These are phyloP conservation scores for Linum tenue DNA, from an alignment of 345 rosid genomes.

Conservation along the genomic window DNA sequence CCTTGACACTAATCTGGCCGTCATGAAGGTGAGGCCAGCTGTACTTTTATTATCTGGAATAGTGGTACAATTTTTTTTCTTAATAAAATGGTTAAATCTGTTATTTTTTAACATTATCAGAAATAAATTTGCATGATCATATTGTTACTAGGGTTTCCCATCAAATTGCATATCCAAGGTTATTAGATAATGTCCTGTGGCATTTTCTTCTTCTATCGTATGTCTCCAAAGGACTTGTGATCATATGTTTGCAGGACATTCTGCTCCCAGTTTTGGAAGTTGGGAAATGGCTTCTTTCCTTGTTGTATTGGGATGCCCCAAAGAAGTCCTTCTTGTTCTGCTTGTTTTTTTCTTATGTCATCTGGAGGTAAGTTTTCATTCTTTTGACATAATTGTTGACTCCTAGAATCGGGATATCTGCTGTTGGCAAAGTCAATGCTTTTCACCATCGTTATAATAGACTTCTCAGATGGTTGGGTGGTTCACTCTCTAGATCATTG, in stretches of 20 bases:
- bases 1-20: constrained; percentile 88
- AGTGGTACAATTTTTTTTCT: no score
- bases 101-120: not conserved
- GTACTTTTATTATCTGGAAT: not conserved
- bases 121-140: not conserved
- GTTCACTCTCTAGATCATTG: no score
- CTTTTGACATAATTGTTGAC: constrained; percentile 1
- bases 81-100: no score
- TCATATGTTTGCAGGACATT: constrained; percentile 53
- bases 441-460: no score
- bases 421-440: no score
- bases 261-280: constrained; percentile 58
- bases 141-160: not conserved
- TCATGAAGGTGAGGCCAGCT: constrained; percentile 71
- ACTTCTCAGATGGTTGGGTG: no score
- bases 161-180: not conserved
- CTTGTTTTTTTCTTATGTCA: constrained; percentile 46
- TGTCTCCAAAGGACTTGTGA: not conserved
- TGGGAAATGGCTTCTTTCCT: constrained; percentile 46
- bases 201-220: not conserved
- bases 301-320: constrained; percentile 71
- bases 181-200: not conserved
- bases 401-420: not conserved
- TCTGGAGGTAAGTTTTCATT: constrained; percentile 45
- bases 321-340: constrained; percentile 62